Base-by-base conservation (phyloP, 768 basidiomycete species). In the Boletellus ananiceps region DNA sequence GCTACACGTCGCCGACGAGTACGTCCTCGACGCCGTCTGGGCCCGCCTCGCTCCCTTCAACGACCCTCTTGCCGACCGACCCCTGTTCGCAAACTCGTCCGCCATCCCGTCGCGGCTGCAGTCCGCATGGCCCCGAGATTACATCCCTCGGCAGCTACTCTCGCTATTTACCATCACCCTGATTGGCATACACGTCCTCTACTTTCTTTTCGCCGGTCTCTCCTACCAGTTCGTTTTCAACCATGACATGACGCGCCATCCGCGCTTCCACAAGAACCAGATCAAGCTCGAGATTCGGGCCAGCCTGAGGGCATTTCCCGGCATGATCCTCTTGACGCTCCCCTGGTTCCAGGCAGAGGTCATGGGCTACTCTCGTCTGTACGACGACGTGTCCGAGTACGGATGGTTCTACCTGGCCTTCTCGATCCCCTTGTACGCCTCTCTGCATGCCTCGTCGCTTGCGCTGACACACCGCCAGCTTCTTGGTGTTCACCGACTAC, bases 311-410 rank as follows among this genome's bases (percentile, higher is more conserved):
- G 83, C 90, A 0, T 94, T 95, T 63, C 94, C 93, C 0, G 69
- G 64, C 3, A 94, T 99, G 79, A 86, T 76, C 21, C 55, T 88
- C 21, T 68, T 97, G 44, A 98, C 93, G 0, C 73, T 97, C 12
- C 96, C 96, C 0, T 96, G 89, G 88, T 98, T 99, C 74, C 72
- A 89, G 60, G 88, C 77, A 9, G 96, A 99, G 66, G 90, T 94
- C 14, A 77, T 86, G 69, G 96, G 96, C 0, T 79, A 88, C 57
- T 84, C 86, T 2, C 77, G 68, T 63, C 58, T 97, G 37, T 99
- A 97, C 63, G 80, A 88, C 52, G 75, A 83, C 40, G 65, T 92
- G 34, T 81, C 79, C 40, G 83, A 93, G 0, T 93, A 91, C 57
- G 93, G 93, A 27, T 83, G 85, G 75, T 47, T 70, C 19, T 93